Percentiles rank a stretch among this genome's conserved stretches.
Conservation (phyloP, 163 green algal genomes). For the Chloromonas sp. region DNA sequence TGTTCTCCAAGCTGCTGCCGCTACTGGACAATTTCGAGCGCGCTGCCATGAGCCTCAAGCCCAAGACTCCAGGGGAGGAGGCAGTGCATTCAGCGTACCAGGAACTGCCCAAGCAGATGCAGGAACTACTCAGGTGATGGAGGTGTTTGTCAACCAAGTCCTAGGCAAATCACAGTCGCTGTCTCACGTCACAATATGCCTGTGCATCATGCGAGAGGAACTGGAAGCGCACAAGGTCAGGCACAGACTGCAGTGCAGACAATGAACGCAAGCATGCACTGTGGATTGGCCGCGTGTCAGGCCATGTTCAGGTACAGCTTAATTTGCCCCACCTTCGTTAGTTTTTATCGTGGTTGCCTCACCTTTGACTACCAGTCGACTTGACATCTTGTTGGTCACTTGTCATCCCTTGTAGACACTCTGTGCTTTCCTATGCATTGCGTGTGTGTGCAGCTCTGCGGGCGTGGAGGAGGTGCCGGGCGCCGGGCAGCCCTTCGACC, state of each 20-base stretch:
- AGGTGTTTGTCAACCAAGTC: neutral
- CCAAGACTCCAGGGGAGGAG: slow-evolving; percentile 16
- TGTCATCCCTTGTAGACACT: no score
- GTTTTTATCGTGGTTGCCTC: no score
- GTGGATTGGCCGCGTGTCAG: no score
- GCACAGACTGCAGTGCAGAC: neutral
- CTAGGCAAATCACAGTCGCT: neutral
- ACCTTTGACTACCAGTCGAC: no score
- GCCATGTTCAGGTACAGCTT: no score
- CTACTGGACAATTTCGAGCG: slow-evolving; percentile 42
- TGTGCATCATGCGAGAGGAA: neutral
- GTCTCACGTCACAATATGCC: neutral
- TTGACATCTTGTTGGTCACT: no score
- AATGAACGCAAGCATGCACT: no score
- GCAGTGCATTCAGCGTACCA: slow-evolving; percentile 21
- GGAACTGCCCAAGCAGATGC: slow-evolving; percentile 12
- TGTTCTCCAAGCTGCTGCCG: slow-evolving; percentile 15
- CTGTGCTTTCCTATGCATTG: no score
- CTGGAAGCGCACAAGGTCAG: neutral
- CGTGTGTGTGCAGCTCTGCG: slow-evolving; percentile 14
- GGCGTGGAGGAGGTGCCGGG: slow-evolving; percentile 53
- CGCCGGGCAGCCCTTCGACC: slow-evolving; percentile 67
- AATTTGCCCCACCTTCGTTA: no score
- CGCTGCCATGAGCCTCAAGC: slow-evolving; percentile 16
- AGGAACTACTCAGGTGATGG: slow-evolving; percentile 27